Conservation (phyloP, 1,139 yeast species). For the Tardiomyces digboiensis region DNA sequence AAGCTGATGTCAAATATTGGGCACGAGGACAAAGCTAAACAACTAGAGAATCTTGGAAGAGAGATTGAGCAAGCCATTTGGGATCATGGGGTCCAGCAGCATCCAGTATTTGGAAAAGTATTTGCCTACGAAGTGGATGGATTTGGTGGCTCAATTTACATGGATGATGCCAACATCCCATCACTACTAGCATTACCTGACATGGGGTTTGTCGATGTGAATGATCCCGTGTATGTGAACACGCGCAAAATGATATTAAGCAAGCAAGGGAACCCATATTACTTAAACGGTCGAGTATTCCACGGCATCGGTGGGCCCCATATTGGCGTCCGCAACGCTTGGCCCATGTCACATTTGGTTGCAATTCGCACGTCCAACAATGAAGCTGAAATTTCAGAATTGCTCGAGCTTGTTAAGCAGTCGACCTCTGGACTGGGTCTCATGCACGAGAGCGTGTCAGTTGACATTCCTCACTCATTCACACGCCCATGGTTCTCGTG, state of each 20-base stretch:
- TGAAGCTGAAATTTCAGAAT: conserved; percentile 51
- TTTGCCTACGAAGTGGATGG: conserved; percentile 91
- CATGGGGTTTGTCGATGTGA: conserved; percentile 47
- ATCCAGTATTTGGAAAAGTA: conserved; percentile 63
- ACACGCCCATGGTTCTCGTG: conserved; percentile 91
- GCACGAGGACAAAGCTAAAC: conserved; percentile 15
- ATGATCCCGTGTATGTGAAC: conserved; percentile 59
- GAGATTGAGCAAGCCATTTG: conserved; percentile 48
- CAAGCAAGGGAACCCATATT: conserved; percentile 71
- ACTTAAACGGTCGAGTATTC: conserved; percentile 47
- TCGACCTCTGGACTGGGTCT: conserved; percentile 69
- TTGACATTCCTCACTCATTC: conserved; percentile 35
- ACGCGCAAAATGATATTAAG: conserved; percentile 71
- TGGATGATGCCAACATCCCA: conserved; percentile 93
- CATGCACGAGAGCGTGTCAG: conserved; percentile 78
- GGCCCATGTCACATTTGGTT: conserved; percentile 83
- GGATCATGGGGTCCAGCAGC: conserved; percentile 53
- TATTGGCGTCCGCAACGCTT: conserved; percentile 68
- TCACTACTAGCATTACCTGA: conserved; percentile 76
- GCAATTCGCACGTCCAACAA: conserved; percentile 66
- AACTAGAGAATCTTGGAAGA: conserved; percentile 29
- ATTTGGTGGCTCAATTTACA: conserved; percentile 58
- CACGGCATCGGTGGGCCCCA: conserved; percentile 91
- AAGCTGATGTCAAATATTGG: conserved; percentile 15
- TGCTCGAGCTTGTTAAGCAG: conserved; percentile 42